phyloP scores from a whole-genome alignment of 2,329 filamentous ascomycete genomes.

The Triangularia setosa region DNA sequence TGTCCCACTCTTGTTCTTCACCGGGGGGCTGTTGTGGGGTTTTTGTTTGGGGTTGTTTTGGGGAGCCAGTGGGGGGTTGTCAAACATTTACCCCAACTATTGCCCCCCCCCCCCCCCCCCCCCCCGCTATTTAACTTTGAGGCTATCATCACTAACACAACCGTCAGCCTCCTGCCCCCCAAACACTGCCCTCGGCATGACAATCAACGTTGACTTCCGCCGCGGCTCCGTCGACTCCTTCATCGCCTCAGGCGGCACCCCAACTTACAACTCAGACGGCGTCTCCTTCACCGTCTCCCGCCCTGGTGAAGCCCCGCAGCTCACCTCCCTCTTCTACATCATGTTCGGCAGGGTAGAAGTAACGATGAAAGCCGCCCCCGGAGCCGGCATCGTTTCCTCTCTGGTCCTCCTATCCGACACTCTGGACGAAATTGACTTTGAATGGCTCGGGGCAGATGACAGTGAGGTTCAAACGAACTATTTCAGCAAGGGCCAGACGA shows the following conservation, averaged over 20 bases:
- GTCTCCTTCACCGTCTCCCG: slow-evolving; percentile 74
- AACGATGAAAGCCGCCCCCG: slow-evolving; percentile 79
- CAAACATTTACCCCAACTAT: too few species aligned
- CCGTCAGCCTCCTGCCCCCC: slow-evolving; percentile 58
- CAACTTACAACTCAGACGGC: slow-evolving; percentile 72
- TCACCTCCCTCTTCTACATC: slow-evolving; percentile 92
- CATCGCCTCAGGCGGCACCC: slow-evolving; percentile 59
- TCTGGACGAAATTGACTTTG: slow-evolving; percentile 95
- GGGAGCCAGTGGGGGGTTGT: too few species aligned
- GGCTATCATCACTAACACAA: slow-evolving; percentile 11
- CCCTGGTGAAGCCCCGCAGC: slow-evolving; percentile 78
- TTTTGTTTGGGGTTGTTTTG: too few species aligned
- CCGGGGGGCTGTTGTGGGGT: too few species aligned
- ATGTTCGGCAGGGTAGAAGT: slow-evolving; percentile 96
- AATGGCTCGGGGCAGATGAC: slow-evolving; percentile 81
- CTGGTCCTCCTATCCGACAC: slow-evolving; percentile 86
- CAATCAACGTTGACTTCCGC: slow-evolving; percentile 81
- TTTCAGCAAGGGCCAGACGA: slow-evolving; percentile 88
- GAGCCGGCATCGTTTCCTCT: slow-evolving; percentile 88
- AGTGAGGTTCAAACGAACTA: slow-evolving; percentile 91
- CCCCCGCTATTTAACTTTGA: not conserved
- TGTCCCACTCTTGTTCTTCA: too few species aligned
- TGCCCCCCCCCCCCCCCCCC: too few species aligned
- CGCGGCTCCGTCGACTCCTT: slow-evolving; percentile 76
- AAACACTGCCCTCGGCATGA: slow-evolving; percentile 75